Evolutionary conservation across 2,329 filamentous ascomycete species (phyloP), one percentile per base, ranked within the genome.

Genomic region (Sporothrix dimorphospora): DNA sequence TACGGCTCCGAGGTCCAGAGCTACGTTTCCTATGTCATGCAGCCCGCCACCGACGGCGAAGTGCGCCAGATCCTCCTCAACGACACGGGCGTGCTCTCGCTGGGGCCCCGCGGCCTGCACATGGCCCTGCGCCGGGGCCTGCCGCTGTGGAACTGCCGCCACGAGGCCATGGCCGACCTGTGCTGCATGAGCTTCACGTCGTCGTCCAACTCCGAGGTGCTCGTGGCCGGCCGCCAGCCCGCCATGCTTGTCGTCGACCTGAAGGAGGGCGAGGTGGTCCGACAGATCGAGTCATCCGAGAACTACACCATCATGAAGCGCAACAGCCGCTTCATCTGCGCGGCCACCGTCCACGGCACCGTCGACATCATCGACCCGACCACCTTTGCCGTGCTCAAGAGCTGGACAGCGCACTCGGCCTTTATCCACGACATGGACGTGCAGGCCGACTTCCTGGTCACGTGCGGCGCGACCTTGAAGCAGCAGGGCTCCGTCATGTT

Each of bases 361-460:
- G 91, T 99, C 65, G 91, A 98, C 81, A 91, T 98, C 40, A 85
- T 99, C 27, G 95, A 97, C 78, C 89, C 94, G 0, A 85, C 89
- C 71, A 93, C 87, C 71, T 92, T 97, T 78, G 87, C 89, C 55
- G 87, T 97, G 5, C 85, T 96, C 76, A 97, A 95, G 79, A 89
- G 89, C 12, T 99, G 96, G 92, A 93, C 93, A 79, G 94, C 95
- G 0, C 96, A 99, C 79, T 91, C 91, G 1, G 92, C 93, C 9
- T 89, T 90, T 69, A 93, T 99, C 79, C 97, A 94, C 80, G 95
- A 98, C 80, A 98, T 99, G 93, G 96, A 99, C 82, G 94, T 94
- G 9, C 93, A 96, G 79, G 93, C 96, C 78, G 95, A 98, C 80
- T 96, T 96, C 76, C 90, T 99, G 70, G 92, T 98, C 27, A 98